Evolutionary conservation across 2,329 filamentous ascomycete species (phyloP).

Genomic region (Beauveria brongniartii): DNA sequence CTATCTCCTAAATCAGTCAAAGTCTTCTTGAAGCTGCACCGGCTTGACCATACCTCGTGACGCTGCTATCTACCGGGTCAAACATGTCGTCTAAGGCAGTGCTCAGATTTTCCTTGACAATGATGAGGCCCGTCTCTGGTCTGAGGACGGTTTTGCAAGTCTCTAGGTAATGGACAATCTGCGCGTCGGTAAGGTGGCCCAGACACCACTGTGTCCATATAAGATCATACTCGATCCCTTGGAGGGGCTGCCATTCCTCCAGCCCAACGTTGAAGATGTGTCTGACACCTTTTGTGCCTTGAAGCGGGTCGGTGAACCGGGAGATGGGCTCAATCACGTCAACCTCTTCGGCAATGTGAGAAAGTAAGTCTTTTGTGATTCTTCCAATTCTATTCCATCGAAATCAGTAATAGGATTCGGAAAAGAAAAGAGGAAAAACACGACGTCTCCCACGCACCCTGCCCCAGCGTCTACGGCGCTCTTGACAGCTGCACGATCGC

Average conservation of each 20-base stretch:
- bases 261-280: constrained; percentile 65
- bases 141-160: constrained; percentile 43
- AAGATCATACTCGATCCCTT: constrained; percentile 41
- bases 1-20: constrained; percentile 29
- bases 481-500: constrained; percentile 21
- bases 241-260: constrained; percentile 55
- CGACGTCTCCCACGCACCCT: constrained; percentile 23
- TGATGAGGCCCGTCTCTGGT: constrained; percentile 24
- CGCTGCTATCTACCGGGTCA: constrained; percentile 67
- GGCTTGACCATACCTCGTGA: constrained; percentile 50
- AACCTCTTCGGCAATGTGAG: constrained; percentile 59
- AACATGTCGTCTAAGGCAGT: constrained; percentile 56
- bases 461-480: constrained; percentile 31
- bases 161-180: constrained; percentile 60
- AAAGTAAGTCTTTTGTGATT: constrained; percentile 68
- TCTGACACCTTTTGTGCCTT: constrained; percentile 48
- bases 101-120: constrained; percentile 60
- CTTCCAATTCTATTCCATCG: constrained; percentile 59
- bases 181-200: constrained; percentile 69
- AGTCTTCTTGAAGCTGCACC: neutral
- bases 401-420: neutral
- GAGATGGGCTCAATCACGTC: constrained; percentile 80
- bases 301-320: constrained; percentile 67
- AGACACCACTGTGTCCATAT: constrained; percentile 12
- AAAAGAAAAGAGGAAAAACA: too few species aligned